Evolutionary conservation across 768 basidiomycete genomes (phyloP), one percentile per base, ranked within the genome.

Genomic region (Boletus barrowsii): DNA sequence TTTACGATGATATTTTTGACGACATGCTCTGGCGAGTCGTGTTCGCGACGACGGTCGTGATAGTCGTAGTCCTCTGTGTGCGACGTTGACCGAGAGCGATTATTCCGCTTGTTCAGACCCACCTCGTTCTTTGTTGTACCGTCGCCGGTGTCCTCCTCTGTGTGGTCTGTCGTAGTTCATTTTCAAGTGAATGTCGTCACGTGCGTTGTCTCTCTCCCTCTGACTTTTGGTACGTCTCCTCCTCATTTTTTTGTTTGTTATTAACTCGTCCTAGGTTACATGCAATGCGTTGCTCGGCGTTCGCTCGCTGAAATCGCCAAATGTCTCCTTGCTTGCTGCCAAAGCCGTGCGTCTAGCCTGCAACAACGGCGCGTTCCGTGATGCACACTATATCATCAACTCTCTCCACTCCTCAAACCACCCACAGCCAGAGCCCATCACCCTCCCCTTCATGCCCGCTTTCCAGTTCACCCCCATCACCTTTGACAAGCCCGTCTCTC

Each of bases 11-110:
- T 72, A 46, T 73, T 76, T 67, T 82, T 84, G 36, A 91, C 73
- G 64, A 80, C 86, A 56, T 90, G 82, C 59, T 89, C 87, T 5
- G 88, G 87, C 3, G 86, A 80, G 59, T 91, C 89, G 60, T 77
- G 74, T 37, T 88, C 84, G 52, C 82, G 80, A 35, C 86, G 81
- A 39, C 82, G 79, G 72, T 87, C 83, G 56, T 86, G 82, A 56
- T 69, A 58, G 24, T 77, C 75, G 42, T 80, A 80, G 72, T 89
- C 86, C 62, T 89, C 88, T 86, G 62, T 54, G 14, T 44, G 40
- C 33, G 26, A 22, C 10, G 47, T 57, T 58, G 29, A 29, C 48
- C 14, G 42, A 37, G 20, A 32, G 33, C 20, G 43, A 26, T 42
- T 42, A 10, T 7, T n/a, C 24, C 43, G 45, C 7, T 13, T 8